Base-by-base conservation (phyloP, 2,329 filamentous ascomycete genomes). In the Pseudogymnoascus verrucosus region DNA sequence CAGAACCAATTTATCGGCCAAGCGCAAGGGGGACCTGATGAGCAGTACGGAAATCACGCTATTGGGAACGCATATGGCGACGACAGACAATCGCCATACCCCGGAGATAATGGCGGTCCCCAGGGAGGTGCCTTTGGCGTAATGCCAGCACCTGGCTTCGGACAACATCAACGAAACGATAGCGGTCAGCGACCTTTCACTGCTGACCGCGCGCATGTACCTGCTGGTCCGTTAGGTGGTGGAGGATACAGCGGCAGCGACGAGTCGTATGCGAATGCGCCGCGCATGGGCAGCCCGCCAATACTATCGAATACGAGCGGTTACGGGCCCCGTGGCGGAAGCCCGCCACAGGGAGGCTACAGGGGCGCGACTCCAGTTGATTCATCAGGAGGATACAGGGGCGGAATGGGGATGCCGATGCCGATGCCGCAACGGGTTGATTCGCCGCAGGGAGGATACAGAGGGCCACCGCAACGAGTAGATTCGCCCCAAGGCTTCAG, bases 241-340 rank as follows among this genome's bases (percentile, higher is more conserved):
- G 57, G 57, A 10, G 57, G 57, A 39, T 37, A 60, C n/a, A 11
- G 57, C 31, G 31, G 34, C 34, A 60, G 57, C 19, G 57, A 60
- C 10, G 57, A 60, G 31, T 40, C 31, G 7, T 60, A 60, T 14
- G 21, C 34, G 31, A 40, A 37, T 37, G 57, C 31, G 31, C 47
- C 47, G 14, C 31, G 57, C 19, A 40, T 40, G 57, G 57, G 36
- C 19, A 60, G 57, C 57, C 57, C 57, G 21, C 57, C 57, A 5
- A 60, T 60, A 40, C 16, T 60, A 12, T 36, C 31, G 1, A 60
- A 60, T 21, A 60, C 57, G 31, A 60, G 57, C 16, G 47, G 47
- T 26, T 54, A n/a, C 8, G 26, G 26, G 8, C 47, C 47, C n/a
- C 47, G 47, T 3, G 47, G 47, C 31, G 26, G n/a, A 2, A 54